Percentiles rank a stretch among this genome's conserved stretches.
These are phyloP conservation scores for Pelomyxa schiedti DNA, from an alignment of 78 protist species.

Conservation along the genomic window DNA sequence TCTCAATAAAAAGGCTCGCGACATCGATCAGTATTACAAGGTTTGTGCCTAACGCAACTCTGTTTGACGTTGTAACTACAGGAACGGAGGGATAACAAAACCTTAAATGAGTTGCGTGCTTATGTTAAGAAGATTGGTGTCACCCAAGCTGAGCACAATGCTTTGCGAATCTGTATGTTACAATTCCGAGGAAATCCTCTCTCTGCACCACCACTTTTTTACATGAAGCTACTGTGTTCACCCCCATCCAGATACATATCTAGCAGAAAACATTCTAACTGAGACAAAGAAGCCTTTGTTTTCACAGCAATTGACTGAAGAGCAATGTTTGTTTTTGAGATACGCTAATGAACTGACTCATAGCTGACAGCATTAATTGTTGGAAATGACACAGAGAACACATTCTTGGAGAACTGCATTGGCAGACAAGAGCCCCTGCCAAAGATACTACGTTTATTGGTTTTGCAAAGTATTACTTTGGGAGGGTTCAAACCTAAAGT, in stretches of 20 bases:
- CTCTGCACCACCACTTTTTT: too few relatives aligned
- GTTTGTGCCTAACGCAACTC: constrained; percentile 11
- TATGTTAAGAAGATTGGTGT: constrained; percentile 1
- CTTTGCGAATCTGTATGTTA: not conserved
- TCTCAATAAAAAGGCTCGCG: constrained; percentile 38
- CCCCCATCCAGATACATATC: constrained; percentile 22
- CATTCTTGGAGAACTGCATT: constrained; percentile 57
- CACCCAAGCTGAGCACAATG: constrained; percentile 29
- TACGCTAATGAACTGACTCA: not conserved
- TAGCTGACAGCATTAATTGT: not conserved
- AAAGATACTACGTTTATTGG: constrained; percentile 61
- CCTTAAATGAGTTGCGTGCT: not conserved
- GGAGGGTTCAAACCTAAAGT: constrained; percentile 47
- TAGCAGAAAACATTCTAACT: constrained; percentile 19
- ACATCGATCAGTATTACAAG: constrained; percentile 33
- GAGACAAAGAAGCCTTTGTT: constrained; percentile 8
- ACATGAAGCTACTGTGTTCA: too few relatives aligned
- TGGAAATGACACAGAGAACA: not conserved
- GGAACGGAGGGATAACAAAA: not conserved
- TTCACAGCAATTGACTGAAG: constrained; percentile 13
- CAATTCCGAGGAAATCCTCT: too few relatives aligned
- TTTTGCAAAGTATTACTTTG: constrained; percentile 34
- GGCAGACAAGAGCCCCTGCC: constrained; percentile 19
- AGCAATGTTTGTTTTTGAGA: constrained; percentile 19
- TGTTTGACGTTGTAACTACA: constrained; percentile 2